phyloP scores from a whole-genome alignment of 192 early-diverging fungal species.

The Dissophora globulifera region DNA sequence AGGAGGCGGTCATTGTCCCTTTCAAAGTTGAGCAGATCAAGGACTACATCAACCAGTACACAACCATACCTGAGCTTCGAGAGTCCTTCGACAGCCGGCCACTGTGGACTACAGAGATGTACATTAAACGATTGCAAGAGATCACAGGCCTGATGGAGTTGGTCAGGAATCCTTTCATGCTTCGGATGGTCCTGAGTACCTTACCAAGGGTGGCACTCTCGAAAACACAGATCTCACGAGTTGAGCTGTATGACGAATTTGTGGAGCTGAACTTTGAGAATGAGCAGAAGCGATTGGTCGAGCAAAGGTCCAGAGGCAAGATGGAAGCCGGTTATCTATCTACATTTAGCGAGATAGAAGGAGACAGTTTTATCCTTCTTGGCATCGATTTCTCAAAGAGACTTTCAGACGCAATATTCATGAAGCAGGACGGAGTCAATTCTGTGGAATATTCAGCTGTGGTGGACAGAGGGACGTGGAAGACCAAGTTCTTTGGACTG shows the following conservation, averaged over 20 bases:
- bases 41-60: conserved; percentile 1
- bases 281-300: neutral
- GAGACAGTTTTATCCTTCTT: no score
- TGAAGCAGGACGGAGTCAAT: no score
- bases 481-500: no score
- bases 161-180: conserved; percentile 7
- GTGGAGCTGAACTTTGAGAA: neutral
- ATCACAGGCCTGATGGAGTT: neutral
- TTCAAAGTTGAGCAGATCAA: neutral
- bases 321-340: neutral
- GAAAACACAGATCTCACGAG: neutral
- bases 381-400: no score
- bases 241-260: conserved; percentile 1
- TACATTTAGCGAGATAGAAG: neutral
- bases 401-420: no score
- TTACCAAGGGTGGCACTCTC: neutral
- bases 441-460: no score
- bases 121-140: neutral
- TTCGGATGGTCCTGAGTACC: neutral
- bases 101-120: neutral
- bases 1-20: conserved; percentile 7
- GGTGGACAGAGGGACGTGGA: no score
- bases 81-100: neutral
- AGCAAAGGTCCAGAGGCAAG: neutral
- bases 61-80: neutral